Percentiles rank a stretch among this genome's conserved stretches.
phyloP scores from a whole-genome alignment of 2,329 filamentous ascomycete genomes.

The Fusarium camptoceras region DNA sequence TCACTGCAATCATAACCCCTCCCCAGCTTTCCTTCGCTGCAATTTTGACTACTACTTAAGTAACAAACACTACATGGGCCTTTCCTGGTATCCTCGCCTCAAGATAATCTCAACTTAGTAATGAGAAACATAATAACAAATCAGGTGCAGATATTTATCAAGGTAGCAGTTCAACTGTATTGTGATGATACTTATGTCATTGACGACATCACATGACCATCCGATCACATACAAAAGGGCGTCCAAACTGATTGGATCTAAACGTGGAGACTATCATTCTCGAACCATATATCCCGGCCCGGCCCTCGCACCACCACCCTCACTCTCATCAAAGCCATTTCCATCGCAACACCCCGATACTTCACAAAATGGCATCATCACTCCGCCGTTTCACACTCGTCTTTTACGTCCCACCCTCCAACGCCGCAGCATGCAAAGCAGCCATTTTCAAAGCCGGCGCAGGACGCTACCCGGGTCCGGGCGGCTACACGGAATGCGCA shows the following conservation, averaged over 20 bases:
- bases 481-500: constrained; percentile 68
- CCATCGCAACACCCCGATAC: not conserved
- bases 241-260: not conserved
- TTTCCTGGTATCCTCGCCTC: too few relatives aligned
- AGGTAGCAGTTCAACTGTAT: too few relatives aligned
- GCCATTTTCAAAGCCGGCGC: constrained; percentile 70
- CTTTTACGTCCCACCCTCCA: constrained; percentile 62
- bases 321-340: not conserved
- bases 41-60: too few relatives aligned
- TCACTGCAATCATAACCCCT: too few relatives aligned
- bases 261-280: not conserved
- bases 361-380: constrained; percentile 27
- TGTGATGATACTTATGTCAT: too few relatives aligned
- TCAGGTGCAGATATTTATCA: too few relatives aligned
- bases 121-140: too few relatives aligned
- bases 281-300: constrained; percentile 26
- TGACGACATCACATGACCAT: too few relatives aligned
- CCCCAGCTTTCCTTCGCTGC: too few relatives aligned
- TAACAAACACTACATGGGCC: too few relatives aligned
- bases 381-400: constrained; percentile 54
- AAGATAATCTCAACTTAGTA: too few relatives aligned
- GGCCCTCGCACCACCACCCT: not conserved
- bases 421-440: constrained; percentile 62
- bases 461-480: constrained; percentile 61
- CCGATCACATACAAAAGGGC: not conserved